phyloP scores from a whole-genome alignment of 768 basidiomycete species.

The Tremella fuciformis region DNA sequence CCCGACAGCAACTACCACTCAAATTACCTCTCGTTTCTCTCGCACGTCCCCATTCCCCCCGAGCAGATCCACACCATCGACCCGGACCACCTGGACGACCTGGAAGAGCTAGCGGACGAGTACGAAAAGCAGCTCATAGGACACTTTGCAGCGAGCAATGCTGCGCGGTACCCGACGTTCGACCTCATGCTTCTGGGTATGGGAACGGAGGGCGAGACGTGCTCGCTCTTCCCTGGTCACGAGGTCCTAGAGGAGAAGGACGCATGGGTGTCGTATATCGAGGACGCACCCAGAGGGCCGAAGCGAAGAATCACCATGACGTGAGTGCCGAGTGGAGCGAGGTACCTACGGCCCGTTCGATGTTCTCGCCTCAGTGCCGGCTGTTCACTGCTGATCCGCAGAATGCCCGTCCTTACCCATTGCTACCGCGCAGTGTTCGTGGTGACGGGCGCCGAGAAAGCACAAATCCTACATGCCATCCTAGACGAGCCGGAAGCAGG shows the following conservation, averaged over 20 bases:
- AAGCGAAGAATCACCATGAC: conserved; percentile 86
- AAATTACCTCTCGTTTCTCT: conserved; percentile 70
- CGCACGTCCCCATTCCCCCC: conserved; percentile 73
- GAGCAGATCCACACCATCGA: conserved; percentile 83
- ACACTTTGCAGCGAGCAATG: conserved; percentile 87
- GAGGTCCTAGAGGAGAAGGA: conserved; percentile 74
- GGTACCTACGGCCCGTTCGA: too few species aligned
- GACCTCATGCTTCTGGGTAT: conserved; percentile 95
- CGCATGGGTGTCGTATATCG: conserved; percentile 90
- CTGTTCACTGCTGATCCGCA: conserved; percentile 16
- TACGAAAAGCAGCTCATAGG: conserved; percentile 67
- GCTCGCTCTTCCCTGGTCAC: conserved; percentile 94
- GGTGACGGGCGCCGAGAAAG: conserved; percentile 76
- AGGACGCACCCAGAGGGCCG: conserved; percentile 95
- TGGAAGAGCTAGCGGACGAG: conserved; percentile 55
- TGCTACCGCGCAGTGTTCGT: conserved; percentile 80
- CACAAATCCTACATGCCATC: conserved; percentile 65
- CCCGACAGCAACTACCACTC: conserved; percentile 87
- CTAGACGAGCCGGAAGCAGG: conserved; percentile 75
- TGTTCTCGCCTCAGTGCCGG: background rate
- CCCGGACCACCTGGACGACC: conserved; percentile 58
- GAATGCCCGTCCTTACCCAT: conserved; percentile 52
- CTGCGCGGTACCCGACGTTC: conserved; percentile 94
- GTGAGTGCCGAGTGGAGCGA: conserved; percentile 34
- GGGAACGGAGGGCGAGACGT: conserved; percentile 96